Conservation (phyloP, 148 eudicot genomes). For the Rhododendron mucronatum region DNA sequence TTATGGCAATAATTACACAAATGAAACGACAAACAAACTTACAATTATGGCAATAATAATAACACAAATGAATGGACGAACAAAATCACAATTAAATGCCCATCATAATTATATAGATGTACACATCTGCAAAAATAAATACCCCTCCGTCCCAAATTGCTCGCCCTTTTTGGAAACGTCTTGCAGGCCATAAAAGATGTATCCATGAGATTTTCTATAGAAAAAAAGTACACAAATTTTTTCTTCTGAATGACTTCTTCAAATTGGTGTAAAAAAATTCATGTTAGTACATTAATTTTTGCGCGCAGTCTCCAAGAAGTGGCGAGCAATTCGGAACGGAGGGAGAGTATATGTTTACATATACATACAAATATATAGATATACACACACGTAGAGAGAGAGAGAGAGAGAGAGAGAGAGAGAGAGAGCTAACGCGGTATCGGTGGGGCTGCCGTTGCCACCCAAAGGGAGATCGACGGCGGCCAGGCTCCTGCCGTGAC, state of each 20-base stretch:
- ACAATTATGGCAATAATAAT: background rate
- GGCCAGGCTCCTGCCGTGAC: conserved; percentile 59
- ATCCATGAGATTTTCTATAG: too few relatives aligned
- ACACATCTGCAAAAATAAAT: background rate
- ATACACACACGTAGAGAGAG: background rate
- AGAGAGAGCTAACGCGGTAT: conserved; percentile 47
- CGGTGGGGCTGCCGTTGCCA: conserved; percentile 65
- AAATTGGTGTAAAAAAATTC: too few relatives aligned
- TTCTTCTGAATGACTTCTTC: too few relatives aligned
- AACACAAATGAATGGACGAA: background rate
- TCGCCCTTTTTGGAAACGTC: too few relatives aligned
- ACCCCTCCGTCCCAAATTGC: background rate
- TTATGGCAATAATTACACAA: background rate
- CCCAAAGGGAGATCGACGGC: conserved; percentile 64
- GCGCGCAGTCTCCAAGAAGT: too few relatives aligned
- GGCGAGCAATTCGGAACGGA: too few relatives aligned
- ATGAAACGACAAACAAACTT: background rate
- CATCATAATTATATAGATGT: background rate
- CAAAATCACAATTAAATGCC: background rate
- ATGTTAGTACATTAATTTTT: too few relatives aligned
- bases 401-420: conserved; percentile 12
- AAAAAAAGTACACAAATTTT: too few relatives aligned
- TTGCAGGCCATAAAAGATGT: too few relatives aligned
- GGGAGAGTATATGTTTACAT: background rate
- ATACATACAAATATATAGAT: background rate